Conservation (phyloP, 164 flowering plant species). For the Santalum album region DNA sequence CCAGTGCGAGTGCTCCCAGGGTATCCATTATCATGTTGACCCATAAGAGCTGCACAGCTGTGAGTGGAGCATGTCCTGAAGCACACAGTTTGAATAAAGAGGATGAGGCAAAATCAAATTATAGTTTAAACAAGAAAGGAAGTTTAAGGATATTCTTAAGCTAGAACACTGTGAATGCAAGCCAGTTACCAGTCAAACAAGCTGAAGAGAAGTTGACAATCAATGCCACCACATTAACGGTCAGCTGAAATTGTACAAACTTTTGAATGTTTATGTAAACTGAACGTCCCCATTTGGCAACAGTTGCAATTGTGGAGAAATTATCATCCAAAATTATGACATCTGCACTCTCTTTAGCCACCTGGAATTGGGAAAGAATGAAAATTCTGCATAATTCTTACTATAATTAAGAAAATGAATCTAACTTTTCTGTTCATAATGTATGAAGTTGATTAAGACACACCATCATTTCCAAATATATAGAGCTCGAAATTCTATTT, state of each 20-base stretch:
- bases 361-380: conserved; percentile 30
- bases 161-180: too few species aligned
- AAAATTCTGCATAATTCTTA: too few species aligned
- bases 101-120: background rate
- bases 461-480: too few species aligned
- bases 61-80: conserved; percentile 4
- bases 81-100: background rate
- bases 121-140: too few species aligned
- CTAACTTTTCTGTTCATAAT: too few species aligned
- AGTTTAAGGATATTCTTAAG: too few species aligned
- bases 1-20: conserved; percentile 1
- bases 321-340: conserved; percentile 77
- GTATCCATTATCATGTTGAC: conserved; percentile 6
- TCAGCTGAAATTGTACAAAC: conserved; percentile 76
- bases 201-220: conserved; percentile 68
- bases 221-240: conserved; percentile 64
- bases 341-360: conserved; percentile 89
- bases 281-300: conserved; percentile 83
- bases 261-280: conserved; percentile 76
- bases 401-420: too few species aligned
- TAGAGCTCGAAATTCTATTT: too few species aligned
- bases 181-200: too few species aligned
- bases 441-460: too few species aligned
- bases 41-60: conserved; percentile 5
- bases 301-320: conserved; percentile 76